Conservation (phyloP, 2,329 filamentous ascomycete species). For the Scortechinia acanthostroma region DNA sequence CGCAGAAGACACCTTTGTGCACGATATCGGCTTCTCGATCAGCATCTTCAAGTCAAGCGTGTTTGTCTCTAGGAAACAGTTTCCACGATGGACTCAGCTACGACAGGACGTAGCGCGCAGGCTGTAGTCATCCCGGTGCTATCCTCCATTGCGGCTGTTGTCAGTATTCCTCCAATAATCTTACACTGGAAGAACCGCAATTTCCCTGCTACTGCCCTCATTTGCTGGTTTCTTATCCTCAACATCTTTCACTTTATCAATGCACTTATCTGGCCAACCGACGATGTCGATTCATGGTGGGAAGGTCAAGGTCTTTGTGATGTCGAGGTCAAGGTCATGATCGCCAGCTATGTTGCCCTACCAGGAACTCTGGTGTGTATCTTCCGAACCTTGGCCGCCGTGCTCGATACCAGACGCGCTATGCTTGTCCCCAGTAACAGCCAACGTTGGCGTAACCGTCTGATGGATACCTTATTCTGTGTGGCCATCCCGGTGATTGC, state of each 20-base stretch:
- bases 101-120: too few relatives aligned
- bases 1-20: too few relatives aligned
- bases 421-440: background rate
- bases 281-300: background rate
- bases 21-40: too few relatives aligned
- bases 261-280: background rate
- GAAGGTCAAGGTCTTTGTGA: background rate
- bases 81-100: too few relatives aligned
- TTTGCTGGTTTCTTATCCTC: background rate
- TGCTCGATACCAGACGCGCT: background rate
- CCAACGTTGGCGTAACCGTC: background rate
- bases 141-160: background rate
- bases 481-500: background rate
- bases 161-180: background rate
- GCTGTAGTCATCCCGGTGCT: background rate
- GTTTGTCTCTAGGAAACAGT: too few relatives aligned
- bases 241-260: conserved; percentile 1
- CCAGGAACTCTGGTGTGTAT: background rate
- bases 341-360: background rate
- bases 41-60: too few relatives aligned
- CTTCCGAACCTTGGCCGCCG: background rate
- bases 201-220: background rate
- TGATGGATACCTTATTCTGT: background rate
- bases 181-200: background rate
- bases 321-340: background rate